Base-by-base conservation (phyloP, 164 flowering plant genomes). In the Aristolochia contorta region DNA sequence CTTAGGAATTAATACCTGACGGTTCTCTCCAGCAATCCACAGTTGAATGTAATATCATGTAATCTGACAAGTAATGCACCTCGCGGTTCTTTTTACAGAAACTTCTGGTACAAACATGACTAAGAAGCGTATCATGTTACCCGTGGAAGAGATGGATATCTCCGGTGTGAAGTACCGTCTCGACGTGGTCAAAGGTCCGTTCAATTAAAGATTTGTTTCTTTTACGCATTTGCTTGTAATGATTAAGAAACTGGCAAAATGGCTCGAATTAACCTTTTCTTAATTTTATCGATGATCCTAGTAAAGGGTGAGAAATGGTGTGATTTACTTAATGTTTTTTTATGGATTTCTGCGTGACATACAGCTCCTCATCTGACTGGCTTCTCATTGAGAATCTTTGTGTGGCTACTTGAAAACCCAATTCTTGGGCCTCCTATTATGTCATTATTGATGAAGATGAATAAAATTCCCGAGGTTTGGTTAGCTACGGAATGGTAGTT, bases 311-410 rank as follows among this genome's bases (percentile, higher is more conserved):
- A 23, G 32, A 54, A 27, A 55, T 6, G 10, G 7, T 55, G 8
- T 57, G 12, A 16, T 57, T 7, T 33, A 21, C 43, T 30, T 10
- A 32, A 37, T 10, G 6, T 33, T 16, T 37, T n/a, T 25, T 6
- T 54, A 0, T 50, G 49, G 22, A 4, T 16, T 46, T 66, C 0
- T 57, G 45, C 12, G 12, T 60, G 25, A 23, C 24, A 27, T 64
- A 63, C 80, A 88, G 94, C 91, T 75, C 96, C 96, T 9, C 87
- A 80, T 74, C 57, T 87, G 70, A 78, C 80, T 20, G 96, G 96
- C 37, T 65, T 74, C 18, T 7, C n/a, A 41, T 62, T 89, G 64
- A 85, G 71, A 80, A 46, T 86, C 18, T 85, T 85, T 61, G 88
- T 83, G 19, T 77, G 69, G 75, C 19, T 87, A 25, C 0, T 82